These are phyloP conservation scores for Centrapalus pauciflorus DNA, from an alignment of 129 eudicot species.

Conservation along the genomic window DNA sequence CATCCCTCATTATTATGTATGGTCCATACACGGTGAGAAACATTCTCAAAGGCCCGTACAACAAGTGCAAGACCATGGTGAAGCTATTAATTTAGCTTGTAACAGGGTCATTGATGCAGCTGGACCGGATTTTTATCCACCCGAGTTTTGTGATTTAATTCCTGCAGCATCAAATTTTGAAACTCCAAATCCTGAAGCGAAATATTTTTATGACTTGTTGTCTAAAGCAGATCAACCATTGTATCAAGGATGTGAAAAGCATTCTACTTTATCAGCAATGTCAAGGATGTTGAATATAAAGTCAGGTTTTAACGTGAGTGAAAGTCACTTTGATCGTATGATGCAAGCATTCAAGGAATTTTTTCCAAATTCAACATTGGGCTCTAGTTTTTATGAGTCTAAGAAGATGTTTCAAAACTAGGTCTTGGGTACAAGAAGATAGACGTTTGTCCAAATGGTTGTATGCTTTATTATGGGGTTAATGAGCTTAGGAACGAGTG, in stretches of 20 bases:
- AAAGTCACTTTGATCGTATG: not conserved
- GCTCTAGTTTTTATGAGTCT: not conserved
- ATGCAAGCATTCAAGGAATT: not conserved
- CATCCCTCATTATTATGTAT: no score
- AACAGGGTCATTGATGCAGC: no score
- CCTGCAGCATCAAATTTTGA: no score
- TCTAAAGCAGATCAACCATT: not conserved
- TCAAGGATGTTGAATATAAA: not conserved
- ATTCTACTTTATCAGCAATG: slow-evolving; percentile 2
- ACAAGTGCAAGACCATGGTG: no score
- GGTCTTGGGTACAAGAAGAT: not conserved
- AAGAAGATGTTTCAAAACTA: not conserved
- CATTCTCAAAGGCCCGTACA: no score
- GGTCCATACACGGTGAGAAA: no score
- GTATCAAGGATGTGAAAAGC: not conserved
- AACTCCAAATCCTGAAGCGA: no score
- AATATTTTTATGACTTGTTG: no score
- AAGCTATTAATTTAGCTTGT: no score
- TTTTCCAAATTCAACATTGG: not conserved
- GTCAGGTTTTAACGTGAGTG: not conserved
- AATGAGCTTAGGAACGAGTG: not conserved
- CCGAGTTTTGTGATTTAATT: no score
- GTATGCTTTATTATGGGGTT: not conserved
- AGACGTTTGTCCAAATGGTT: not conserved
- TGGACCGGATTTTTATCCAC: no score